A percentile compares a stretch with the other conserved stretches of the same genome.
Conservation (phyloP, 2,329 filamentous ascomycete species). For the Colletotrichum salicis region DNA sequence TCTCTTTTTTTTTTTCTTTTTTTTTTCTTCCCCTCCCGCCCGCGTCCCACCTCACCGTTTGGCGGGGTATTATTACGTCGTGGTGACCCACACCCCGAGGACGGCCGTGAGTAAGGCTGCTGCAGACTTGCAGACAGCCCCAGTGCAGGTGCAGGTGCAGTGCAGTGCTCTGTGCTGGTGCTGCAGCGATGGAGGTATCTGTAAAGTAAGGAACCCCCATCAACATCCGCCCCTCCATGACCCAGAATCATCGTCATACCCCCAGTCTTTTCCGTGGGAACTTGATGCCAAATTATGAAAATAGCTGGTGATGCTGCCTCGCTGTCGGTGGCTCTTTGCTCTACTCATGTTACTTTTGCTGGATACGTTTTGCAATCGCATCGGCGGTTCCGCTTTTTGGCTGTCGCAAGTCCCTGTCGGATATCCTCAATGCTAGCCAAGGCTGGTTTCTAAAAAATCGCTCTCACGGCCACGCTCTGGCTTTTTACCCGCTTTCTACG, state of each 20-base stretch:
- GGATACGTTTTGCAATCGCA: neutral
- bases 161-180: neutral
- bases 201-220: neutral
- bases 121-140: neutral
- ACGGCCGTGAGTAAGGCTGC: constrained; percentile 11
- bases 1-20: neutral
- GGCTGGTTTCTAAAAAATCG: constrained; percentile 8
- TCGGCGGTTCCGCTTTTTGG: neutral
- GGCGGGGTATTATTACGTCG: constrained; percentile 14
- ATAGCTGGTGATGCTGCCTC: neutral
- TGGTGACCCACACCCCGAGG: neutral
- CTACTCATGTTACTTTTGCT: neutral
- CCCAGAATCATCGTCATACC: constrained; percentile 35
- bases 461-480: too few relatives aligned
- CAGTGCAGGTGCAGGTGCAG: too few relatives aligned
- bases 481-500: neutral
- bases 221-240: constrained; percentile 28
- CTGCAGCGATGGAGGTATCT: neutral
- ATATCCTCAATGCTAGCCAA: neutral
- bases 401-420: constrained; percentile 14
- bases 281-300: neutral
- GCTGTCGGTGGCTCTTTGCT: too few relatives aligned
- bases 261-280: constrained; percentile 25
- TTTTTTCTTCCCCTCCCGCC: neutral
- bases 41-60: neutral